Evolutionary conservation across 179 eudicot genomes (phyloP).

Genomic region (Beta macrorhiza): DNA sequence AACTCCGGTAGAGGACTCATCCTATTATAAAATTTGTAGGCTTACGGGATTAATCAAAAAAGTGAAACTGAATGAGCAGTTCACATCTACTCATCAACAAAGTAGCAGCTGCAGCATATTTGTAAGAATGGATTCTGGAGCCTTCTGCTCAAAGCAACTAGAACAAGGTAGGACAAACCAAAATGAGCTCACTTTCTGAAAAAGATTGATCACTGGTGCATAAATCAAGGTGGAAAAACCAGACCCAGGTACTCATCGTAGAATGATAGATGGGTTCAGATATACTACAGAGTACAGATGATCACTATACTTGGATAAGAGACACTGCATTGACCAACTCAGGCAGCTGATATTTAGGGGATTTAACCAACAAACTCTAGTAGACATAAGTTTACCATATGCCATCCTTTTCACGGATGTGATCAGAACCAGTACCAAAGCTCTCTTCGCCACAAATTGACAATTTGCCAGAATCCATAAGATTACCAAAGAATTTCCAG

Average conservation of each 20-base stretch:
- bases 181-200: neutral
- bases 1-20: neutral
- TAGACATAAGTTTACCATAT: conserved; percentile 58
- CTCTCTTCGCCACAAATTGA: conserved; percentile 99
- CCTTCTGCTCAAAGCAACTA: neutral
- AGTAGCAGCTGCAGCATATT: neutral
- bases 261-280: neutral
- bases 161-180: neutral
- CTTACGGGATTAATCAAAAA: neutral
- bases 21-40: neutral
- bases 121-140: neutral
- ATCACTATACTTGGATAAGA: neutral
- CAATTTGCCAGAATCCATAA: conserved; percentile 90
- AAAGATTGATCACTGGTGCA: neutral
- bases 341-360: neutral
- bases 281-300: neutral
- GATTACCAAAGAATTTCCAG: conserved; percentile 98
- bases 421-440: conserved; percentile 98
- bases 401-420: conserved; percentile 98
- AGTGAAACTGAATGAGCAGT: neutral
- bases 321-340: conserved; percentile 5
- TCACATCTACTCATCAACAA: neutral
- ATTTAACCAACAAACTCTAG: neutral
- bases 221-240: conserved; percentile 6
- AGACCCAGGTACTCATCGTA: neutral